These are phyloP conservation scores for Coemansia sp. DNA, from an alignment of 192 early-diverging fungal species.

Conservation along the genomic window DNA sequence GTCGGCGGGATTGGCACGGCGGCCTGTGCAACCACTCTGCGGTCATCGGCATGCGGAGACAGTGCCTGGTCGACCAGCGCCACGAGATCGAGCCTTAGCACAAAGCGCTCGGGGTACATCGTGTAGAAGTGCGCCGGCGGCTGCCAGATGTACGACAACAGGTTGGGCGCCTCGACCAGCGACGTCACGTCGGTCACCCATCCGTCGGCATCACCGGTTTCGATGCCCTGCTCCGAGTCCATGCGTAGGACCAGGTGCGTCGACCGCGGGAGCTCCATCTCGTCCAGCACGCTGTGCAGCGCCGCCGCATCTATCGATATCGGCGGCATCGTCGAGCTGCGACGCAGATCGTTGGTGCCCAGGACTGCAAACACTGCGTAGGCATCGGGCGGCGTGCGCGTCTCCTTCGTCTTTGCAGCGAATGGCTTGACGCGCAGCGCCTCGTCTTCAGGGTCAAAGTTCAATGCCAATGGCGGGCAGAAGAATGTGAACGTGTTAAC, in stretches of 20 bases:
- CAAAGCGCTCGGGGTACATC: slow-evolving; percentile 35
- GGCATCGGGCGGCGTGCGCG: slow-evolving; percentile 18
- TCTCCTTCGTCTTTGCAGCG: neutral
- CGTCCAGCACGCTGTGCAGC: slow-evolving; percentile 31
- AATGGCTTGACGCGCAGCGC: slow-evolving; percentile 25
- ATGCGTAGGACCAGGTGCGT: slow-evolving; percentile 52
- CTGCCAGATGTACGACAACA: slow-evolving; percentile 25
- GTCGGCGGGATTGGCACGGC: slow-evolving; percentile 35
- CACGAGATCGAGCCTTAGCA: slow-evolving; percentile 47
- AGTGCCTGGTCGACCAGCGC: slow-evolving; percentile 47
- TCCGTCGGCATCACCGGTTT: slow-evolving; percentile 14
- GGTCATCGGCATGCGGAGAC: slow-evolving; percentile 24
- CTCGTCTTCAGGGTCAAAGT: slow-evolving; percentile 11
- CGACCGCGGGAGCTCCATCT: slow-evolving; percentile 36
- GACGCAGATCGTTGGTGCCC: slow-evolving; percentile 46
- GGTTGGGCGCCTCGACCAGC: slow-evolving; percentile 23
- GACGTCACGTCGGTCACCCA: slow-evolving; percentile 30
- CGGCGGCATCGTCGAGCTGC: slow-evolving; percentile 19
- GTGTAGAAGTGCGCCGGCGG: slow-evolving; percentile 49
- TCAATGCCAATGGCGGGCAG: slow-evolving; percentile 14
- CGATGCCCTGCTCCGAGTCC: slow-evolving; percentile 39
- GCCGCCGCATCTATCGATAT: slow-evolving; percentile 34
- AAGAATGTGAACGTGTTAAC: slow-evolving; percentile 21
- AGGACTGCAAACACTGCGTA: slow-evolving; percentile 37
- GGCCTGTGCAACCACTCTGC: slow-evolving; percentile 37